Evolutionary conservation across 2,329 filamentous ascomycete species (phyloP).

Genomic region (Ilyonectria robusta): DNA sequence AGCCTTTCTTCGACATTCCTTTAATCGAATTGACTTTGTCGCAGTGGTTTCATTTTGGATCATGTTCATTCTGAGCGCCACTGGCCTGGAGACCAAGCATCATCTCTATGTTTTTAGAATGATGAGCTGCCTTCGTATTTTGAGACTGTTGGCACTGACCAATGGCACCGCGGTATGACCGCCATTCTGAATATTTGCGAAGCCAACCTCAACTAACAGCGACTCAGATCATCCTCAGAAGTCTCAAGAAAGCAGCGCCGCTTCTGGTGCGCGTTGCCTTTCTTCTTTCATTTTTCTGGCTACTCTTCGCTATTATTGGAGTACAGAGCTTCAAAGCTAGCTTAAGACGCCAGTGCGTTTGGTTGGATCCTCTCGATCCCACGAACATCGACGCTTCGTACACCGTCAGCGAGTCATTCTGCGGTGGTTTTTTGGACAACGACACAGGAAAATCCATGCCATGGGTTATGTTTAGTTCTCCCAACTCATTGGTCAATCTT

Average conservation of each 20-base stretch:
- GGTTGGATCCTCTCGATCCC: slow-evolving; percentile 76
- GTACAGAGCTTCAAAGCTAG: slow-evolving; percentile 96
- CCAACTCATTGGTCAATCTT: slow-evolving; percentile 62
- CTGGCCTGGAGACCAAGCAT: slow-evolving; percentile 75
- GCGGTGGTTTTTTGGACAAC: slow-evolving; percentile 83
- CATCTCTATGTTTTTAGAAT: slow-evolving; percentile 95
- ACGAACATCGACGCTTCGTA: slow-evolving; percentile 69
- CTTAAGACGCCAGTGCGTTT: slow-evolving; percentile 82
- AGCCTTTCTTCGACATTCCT: slow-evolving; percentile 94
- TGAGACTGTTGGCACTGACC: slow-evolving; percentile 91
- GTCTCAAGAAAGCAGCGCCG: slow-evolving; percentile 94
- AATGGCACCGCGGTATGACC: slow-evolving; percentile 87
- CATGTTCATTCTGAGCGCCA: slow-evolving; percentile 80
- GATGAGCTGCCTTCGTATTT: slow-evolving; percentile 94
- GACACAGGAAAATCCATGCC: slow-evolving; percentile 70
- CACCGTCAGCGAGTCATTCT: slow-evolving; percentile 80
- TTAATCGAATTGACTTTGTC: slow-evolving; percentile 95
- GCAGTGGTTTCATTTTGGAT: slow-evolving; percentile 98
- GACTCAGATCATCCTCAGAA: slow-evolving; percentile 86
- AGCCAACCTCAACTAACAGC: slow-evolving; percentile 26
- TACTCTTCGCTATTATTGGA: slow-evolving; percentile 95
- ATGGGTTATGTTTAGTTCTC: slow-evolving; percentile 72
- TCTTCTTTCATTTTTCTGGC: slow-evolving; percentile 96
- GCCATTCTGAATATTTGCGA: background rate
- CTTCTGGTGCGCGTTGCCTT: slow-evolving; percentile 94